These are phyloP conservation scores for Clitocybe nebularis DNA, from an alignment of 1,284 basidiomycete species.

Conservation along the genomic window DNA sequence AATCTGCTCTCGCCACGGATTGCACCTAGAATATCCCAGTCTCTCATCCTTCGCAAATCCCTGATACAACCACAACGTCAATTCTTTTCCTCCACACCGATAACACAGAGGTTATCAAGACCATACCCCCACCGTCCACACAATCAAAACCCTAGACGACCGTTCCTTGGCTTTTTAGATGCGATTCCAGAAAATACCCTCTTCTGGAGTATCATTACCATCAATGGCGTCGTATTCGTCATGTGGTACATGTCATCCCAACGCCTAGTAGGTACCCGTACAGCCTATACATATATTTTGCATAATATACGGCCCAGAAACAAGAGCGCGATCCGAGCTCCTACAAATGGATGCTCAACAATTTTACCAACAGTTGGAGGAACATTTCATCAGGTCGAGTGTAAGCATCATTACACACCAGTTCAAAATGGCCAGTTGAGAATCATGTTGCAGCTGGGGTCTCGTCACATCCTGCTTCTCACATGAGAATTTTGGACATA, in stretches of 20 bases:
- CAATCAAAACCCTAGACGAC: slow-evolving; percentile 5
- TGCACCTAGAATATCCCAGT: background rate
- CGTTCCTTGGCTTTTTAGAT: slow-evolving; percentile 30
- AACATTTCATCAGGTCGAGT: slow-evolving; percentile 71
- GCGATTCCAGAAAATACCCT: slow-evolving; percentile 34
- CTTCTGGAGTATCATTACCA: slow-evolving; percentile 38
- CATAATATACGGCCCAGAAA: slow-evolving; percentile 21
- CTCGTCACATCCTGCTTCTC: slow-evolving; percentile 75
- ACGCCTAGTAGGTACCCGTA: slow-evolving; percentile 26
- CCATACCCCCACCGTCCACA: slow-evolving; percentile 12
- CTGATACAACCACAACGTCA: slow-evolving; percentile 8
- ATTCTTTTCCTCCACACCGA: slow-evolving; percentile 14
- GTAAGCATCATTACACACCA: slow-evolving; percentile 36
- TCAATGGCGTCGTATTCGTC: slow-evolving; percentile 37
- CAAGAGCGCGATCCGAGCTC: slow-evolving; percentile 45
- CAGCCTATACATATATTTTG: slow-evolving; percentile 1
- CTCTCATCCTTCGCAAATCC: slow-evolving; percentile 3
- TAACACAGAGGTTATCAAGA: slow-evolving; percentile 9
- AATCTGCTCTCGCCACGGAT: background rate
- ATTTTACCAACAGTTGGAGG: slow-evolving; percentile 62
- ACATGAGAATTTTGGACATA: slow-evolving; percentile 60
- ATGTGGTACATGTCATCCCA: slow-evolving; percentile 36
- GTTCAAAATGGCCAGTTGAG: slow-evolving; percentile 4
- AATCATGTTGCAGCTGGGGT: slow-evolving; percentile 51
- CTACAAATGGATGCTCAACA: slow-evolving; percentile 56